Base-by-base conservation (phyloP, 2,329 filamentous ascomycete species). In the Colletotrichum brevisporum region DNA sequence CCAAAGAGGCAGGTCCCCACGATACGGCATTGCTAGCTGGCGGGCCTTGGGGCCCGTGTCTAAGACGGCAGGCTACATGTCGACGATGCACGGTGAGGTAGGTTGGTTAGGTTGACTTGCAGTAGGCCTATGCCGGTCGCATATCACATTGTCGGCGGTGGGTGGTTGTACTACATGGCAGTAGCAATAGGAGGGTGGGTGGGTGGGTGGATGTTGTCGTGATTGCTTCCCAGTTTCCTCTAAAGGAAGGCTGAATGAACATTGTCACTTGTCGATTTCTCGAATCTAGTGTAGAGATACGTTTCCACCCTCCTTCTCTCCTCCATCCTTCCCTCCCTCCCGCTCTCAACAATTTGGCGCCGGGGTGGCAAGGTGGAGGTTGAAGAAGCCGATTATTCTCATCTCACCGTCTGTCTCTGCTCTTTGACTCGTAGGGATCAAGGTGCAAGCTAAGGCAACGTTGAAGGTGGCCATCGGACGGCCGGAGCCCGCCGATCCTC, bases 401-500 rank as follows among this genome's bases (percentile, higher is more conserved):
- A 10, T 48, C 45, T 21, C 18, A 18, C n/a, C 45, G 15, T 48
- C 16, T 21, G 16, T 24, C 21, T 24, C 21, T 24, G 21, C 21
- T 24, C 21, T 24, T 6, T 18, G n/a, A n/a, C 45, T 54, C 15
- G 26, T 16, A 27, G 41, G 41, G 41, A 43, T 43, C 41, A 43
- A 15, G 41, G 41, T n/a, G 41, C 18, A 26, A 50, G 45, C 47
- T 24, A 13, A 21, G 47, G 18, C 13, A 26, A 24, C 43, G 21
- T 43, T 39, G 48, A 36, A 67, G 54, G 31, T 48, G 12, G 10
- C 39, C 52, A 55, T 59, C 66, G 55, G 61, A 54, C 66, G 61
- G 66, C 62, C 66, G 66, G 66, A 65, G 61, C 54, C 66, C 54
- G 61, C 66, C 61, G 66, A 69, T 60, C 66, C 54, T 18, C 54